These are phyloP conservation scores for Trichoderma sp. DNA, from an alignment of 2,329 filamentous ascomycete species.

Conservation along the genomic window DNA sequence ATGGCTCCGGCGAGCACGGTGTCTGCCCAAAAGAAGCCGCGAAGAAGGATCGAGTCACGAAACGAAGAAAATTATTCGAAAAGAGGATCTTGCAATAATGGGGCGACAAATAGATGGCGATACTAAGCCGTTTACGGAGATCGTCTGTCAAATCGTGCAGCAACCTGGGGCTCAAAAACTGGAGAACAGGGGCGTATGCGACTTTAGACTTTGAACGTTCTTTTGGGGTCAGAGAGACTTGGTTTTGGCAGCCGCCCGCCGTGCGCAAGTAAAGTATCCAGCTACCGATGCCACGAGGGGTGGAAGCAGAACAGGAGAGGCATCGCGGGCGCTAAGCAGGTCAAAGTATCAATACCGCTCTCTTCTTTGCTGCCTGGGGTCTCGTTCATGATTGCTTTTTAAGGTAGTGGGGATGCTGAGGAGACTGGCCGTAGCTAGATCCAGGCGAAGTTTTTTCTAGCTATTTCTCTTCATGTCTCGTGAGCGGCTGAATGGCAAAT, in stretches of 20 bases:
- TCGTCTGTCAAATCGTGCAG: slow-evolving; percentile 31
- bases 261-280: slow-evolving; percentile 12
- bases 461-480: slow-evolving; percentile 2
- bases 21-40: not conserved
- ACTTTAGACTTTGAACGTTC: slow-evolving; percentile 8
- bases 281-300: slow-evolving; percentile 5
- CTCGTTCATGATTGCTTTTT: slow-evolving; percentile 6
- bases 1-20: not conserved
- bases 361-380: not conserved
- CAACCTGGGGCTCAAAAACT: slow-evolving; percentile 24
- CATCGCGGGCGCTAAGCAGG: not conserved
- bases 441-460: slow-evolving; percentile 2
- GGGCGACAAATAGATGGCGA: slow-evolving; percentile 8
- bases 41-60: slow-evolving; percentile 18
- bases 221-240: not conserved
- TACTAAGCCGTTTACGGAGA: slow-evolving; percentile 29
- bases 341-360: slow-evolving; percentile 3
- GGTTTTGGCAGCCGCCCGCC: not conserved
- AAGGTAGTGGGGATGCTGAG: slow-evolving; percentile 26
- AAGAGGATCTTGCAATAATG: slow-evolving; percentile 10
- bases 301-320: not conserved
- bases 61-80: not conserved
- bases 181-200: slow-evolving; percentile 17
- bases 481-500: slow-evolving; percentile 6
- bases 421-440: not conserved